Conservation (phyloP, 2,329 filamentous ascomycete genomes). For the Anisogramma anomala region DNA sequence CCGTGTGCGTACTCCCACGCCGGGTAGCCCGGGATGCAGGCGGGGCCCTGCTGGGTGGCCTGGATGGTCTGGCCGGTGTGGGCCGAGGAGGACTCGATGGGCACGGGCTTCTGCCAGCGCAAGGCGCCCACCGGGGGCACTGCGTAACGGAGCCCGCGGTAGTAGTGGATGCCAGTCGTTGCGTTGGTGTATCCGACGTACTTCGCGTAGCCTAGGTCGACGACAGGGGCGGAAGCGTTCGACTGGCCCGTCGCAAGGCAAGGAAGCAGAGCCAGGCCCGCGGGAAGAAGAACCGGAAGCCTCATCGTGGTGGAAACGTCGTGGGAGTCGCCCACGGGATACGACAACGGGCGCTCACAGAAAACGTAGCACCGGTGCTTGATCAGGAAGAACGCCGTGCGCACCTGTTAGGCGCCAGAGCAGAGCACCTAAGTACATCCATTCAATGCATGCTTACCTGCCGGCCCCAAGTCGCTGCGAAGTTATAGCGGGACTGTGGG, state of each 20-base stretch:
- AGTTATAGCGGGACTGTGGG: too few species aligned
- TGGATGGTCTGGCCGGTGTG: slow-evolving; percentile 6
- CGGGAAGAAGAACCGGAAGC: background rate
- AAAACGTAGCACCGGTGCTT: too few species aligned
- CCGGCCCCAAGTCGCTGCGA: too few species aligned
- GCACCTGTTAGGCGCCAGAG: too few species aligned
- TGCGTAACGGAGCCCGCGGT: slow-evolving; percentile 2
- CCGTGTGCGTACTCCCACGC: background rate
- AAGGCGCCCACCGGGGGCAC: background rate
- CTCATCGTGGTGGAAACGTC: background rate
- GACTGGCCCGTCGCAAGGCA: background rate
- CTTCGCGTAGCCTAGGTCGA: slow-evolving; percentile 7
- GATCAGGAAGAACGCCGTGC: too few species aligned
- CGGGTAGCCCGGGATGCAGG: slow-evolving; percentile 1
- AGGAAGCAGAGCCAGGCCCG: background rate
- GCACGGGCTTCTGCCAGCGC: slow-evolving; percentile 4
- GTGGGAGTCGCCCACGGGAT: too few species aligned
- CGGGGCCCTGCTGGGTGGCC: background rate
- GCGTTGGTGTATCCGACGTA: slow-evolving; percentile 5
- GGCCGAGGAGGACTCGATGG: slow-evolving; percentile 2
- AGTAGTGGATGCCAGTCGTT: slow-evolving; percentile 7
- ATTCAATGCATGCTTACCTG: too few species aligned
- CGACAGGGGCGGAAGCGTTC: background rate
- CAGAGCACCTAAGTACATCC: too few species aligned
- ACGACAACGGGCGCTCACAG: too few species aligned